Conservation (phyloP, 495 filamentous ascomycete species). For the Talaromyces wortmannii region DNA sequence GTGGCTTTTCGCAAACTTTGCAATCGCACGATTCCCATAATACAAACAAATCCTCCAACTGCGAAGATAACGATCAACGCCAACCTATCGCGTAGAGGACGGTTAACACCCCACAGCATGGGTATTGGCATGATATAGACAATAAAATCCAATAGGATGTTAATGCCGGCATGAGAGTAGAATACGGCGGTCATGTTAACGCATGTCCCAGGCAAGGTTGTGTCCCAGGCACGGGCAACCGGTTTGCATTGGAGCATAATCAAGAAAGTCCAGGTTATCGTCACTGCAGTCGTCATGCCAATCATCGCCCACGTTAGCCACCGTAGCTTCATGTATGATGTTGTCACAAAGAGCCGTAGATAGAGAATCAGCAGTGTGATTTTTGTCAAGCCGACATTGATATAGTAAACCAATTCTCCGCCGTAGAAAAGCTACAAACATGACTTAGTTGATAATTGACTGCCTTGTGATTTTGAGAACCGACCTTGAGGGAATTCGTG, state of each 20-base stretch:
- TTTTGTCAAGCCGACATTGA: constrained; percentile 18
- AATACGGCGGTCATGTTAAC: background rate
- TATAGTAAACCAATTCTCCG: constrained; percentile 19
- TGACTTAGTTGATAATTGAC: background rate
- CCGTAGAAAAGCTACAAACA: background rate
- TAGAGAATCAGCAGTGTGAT: constrained; percentile 23
- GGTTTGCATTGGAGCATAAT: background rate
- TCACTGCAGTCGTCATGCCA: background rate
- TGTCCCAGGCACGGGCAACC: background rate
- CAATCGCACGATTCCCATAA: background rate
- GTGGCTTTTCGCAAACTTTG: background rate
- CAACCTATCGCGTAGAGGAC: background rate
- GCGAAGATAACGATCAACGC: background rate
- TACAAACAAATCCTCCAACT: constrained; percentile 1
- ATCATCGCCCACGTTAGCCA: background rate
- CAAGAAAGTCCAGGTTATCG: background rate
- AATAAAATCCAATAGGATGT: background rate
- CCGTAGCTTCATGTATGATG: constrained; percentile 12
- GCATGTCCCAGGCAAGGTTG: background rate
- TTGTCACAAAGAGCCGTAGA: constrained; percentile 22
- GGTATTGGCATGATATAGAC: background rate
- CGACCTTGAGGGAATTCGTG: background rate
- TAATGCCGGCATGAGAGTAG: background rate
- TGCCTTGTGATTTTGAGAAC: background rate
- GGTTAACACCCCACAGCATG: background rate